Conservation (phyloP, 2,329 filamentous ascomycete genomes). For the Mollisia scopiformis region DNA sequence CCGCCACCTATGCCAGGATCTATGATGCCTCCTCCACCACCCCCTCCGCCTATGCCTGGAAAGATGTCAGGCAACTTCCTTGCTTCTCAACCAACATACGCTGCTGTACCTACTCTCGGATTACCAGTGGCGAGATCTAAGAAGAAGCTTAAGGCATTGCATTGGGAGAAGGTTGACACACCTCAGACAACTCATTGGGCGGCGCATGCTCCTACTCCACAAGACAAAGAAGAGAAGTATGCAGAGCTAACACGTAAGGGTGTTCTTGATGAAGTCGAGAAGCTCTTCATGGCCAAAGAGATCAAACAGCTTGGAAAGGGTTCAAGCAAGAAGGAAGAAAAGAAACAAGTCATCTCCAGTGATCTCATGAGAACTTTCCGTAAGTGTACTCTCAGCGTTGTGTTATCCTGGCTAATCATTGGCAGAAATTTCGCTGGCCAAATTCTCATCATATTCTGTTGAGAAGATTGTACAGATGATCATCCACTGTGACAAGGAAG, state of each 20-base stretch:
- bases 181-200: conserved; percentile 94
- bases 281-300: conserved; percentile 96
- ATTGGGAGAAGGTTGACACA: conserved; percentile 98
- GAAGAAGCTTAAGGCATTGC: conserved; percentile 99
- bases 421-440: conserved; percentile 82
- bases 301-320: conserved; percentile 82
- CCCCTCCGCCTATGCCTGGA: conserved; percentile 66
- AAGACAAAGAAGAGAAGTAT: conserved; percentile 95
- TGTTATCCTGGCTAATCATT: conserved; percentile 11
- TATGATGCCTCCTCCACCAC: conserved; percentile 51
- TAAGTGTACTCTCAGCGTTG: conserved; percentile 43
- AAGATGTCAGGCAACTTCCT: conserved; percentile 78
- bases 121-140: conserved; percentile 86
- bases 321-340: conserved; percentile 76
- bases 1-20: conserved; percentile 45
- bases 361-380: conserved; percentile 88
- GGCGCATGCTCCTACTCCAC: conserved; percentile 78
- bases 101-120: conserved; percentile 60
- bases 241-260: conserved; percentile 90
- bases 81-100: conserved; percentile 59
- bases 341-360: conserved; percentile 94
- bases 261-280: conserved; percentile 96
- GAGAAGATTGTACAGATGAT: conserved; percentile 91
- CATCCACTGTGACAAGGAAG: conserved; percentile 89
- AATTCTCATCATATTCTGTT: conserved; percentile 82